These are phyloP conservation scores for Chaetoscypha palmicola DNA, from an alignment of 2,329 filamentous ascomycete species.

Conservation along the genomic window DNA sequence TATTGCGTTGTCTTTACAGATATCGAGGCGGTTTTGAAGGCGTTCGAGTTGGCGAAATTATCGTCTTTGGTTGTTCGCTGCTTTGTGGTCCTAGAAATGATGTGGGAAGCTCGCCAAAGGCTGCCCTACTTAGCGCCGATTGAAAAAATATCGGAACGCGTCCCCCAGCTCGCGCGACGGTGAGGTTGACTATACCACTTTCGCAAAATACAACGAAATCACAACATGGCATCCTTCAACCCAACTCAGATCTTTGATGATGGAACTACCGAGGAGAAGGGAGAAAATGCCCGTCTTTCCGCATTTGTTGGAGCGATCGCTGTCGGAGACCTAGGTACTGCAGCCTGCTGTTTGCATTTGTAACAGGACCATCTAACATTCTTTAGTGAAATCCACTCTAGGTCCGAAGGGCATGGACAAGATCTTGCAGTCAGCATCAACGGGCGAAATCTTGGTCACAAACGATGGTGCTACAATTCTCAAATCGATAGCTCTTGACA, in stretches of 20 bases:
- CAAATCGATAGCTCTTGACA: constrained; percentile 96
- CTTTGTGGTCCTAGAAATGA: no score
- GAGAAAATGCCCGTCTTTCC: constrained; percentile 97
- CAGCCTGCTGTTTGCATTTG: constrained; percentile 6
- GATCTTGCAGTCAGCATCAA: constrained; percentile 67
- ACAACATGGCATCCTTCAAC: constrained; percentile 53
- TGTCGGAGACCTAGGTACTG: constrained; percentile 67
- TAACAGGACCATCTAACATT: constrained; percentile 8
- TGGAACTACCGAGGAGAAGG: constrained; percentile 95
- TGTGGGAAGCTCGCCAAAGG: no score
- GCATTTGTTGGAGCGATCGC: constrained; percentile 98
- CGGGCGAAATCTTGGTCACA: constrained; percentile 94
- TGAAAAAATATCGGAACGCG: no score
- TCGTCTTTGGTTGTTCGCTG: no score
- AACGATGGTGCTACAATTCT: constrained; percentile 98
- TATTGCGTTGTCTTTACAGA: not conserved
- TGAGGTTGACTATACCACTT: constrained; percentile 6
- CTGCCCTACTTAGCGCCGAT: no score
- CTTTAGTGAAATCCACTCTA: constrained; percentile 83
- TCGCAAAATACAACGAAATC: constrained; percentile 9
- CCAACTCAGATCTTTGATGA: constrained; percentile 98
- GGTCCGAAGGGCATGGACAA: constrained; percentile 95
- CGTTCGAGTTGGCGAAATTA: no score
- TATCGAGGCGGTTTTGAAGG: no score
- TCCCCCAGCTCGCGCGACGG: constrained; percentile 11